Conservation (phyloP, 148 eudicot species). For the Vaccinium darrowii region DNA sequence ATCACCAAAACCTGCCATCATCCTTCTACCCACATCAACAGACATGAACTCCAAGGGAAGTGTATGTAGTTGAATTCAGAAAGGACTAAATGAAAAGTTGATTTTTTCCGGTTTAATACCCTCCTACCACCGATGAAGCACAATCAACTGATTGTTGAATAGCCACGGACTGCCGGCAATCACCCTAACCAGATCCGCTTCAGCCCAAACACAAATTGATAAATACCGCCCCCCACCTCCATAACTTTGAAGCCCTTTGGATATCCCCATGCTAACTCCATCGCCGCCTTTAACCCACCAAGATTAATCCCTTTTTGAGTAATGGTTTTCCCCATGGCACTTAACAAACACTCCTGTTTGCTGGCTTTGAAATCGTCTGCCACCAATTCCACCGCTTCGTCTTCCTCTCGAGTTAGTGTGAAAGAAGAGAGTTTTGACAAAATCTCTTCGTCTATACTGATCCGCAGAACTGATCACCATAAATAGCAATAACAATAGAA, state of each 20-base stretch:
- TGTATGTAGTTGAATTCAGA: neutral
- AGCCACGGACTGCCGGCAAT: neutral
- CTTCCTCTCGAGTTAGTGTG: no score
- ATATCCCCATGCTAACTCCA: neutral
- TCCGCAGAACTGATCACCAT: no score
- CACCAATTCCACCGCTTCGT: no score
- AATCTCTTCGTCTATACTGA: no score
- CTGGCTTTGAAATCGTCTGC: neutral
- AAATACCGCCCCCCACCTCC: neutral
- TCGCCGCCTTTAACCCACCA: neutral
- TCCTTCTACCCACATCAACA: neutral
- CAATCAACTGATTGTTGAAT: neutral
- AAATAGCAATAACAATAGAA: no score
- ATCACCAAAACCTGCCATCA: neutral
- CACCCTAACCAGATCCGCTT: neutral
- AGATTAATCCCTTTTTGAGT: neutral
- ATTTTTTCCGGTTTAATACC: neutral
- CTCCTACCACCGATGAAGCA: neutral
- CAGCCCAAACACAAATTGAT: neutral
- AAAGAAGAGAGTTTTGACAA: no score
- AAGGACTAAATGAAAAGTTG: neutral
- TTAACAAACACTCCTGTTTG: neutral
- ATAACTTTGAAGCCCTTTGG: neutral
- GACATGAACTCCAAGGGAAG: neutral
- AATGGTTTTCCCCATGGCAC: neutral